Conservation (phyloP, 1,139 yeast genomes). For the Debaryomycetaceae sp. region DNA sequence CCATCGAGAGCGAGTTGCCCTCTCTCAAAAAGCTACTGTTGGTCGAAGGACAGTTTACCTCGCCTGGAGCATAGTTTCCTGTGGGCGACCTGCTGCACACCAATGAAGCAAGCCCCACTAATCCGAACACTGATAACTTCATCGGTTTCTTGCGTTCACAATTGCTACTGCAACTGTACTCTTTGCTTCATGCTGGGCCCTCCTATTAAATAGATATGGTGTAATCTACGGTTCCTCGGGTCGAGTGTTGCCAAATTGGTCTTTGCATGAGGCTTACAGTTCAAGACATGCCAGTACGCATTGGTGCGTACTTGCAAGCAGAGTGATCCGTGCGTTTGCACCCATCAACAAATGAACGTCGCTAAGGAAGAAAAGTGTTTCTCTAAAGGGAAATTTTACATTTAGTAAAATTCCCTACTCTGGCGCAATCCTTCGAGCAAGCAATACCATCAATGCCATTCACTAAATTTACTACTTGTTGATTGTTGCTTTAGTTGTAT, state of each 20-base stretch:
- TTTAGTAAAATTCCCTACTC: too few relatives aligned
- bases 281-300: background rate
- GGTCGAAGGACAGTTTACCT: slow-evolving; percentile 50
- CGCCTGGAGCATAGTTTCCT: slow-evolving; percentile 62
- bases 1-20: slow-evolving; percentile 30
- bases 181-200: too few relatives aligned
- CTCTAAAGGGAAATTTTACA: too few relatives aligned
- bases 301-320: background rate
- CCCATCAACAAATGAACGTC: background rate
- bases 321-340: background rate
- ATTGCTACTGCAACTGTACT: too few relatives aligned
- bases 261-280: background rate
- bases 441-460: too few relatives aligned
- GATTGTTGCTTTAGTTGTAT: too few relatives aligned
- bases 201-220: too few relatives aligned
- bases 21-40: slow-evolving; percentile 29
- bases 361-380: too few relatives aligned
- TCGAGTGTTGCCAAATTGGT: background rate
- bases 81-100: slow-evolving; percentile 51
- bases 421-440: too few relatives aligned
- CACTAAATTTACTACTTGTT: too few relatives aligned
- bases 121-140: background rate
- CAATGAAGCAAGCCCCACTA: background rate
- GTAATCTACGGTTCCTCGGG: too few relatives aligned
- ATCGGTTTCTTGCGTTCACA: background rate